These are phyloP conservation scores for Pichia deserticola DNA, from an alignment of 805 yeast genomes.

Conservation along the genomic window DNA sequence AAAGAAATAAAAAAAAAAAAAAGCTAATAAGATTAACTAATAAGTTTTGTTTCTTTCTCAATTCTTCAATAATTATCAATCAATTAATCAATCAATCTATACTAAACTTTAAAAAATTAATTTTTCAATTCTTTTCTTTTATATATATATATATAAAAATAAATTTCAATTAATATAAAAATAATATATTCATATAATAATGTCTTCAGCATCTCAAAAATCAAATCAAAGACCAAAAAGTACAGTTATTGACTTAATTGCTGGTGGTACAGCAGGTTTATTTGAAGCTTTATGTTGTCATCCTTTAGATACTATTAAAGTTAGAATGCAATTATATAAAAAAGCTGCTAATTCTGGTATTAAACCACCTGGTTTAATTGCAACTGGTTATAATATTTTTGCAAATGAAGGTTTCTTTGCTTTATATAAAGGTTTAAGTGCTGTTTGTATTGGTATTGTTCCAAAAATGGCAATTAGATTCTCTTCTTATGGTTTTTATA, in stretches of 20 bases:
- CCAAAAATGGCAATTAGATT: conserved; percentile 98
- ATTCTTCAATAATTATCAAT: no score
- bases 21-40: no score
- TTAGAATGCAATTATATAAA: conserved; percentile 88
- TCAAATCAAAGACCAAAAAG: conserved; percentile 23
- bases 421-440: conserved; percentile 91
- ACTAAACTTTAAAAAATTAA: no score
- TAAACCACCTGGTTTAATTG: conserved; percentile 79
- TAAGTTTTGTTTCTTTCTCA: no score
- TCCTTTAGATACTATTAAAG: conserved; percentile 96
- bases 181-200: not conserved
- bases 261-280: conserved; percentile 96
- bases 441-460: conserved; percentile 93
- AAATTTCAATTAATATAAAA: not conserved
- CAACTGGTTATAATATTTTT: conserved; percentile 73
- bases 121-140: no score
- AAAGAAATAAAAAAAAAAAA: no score
- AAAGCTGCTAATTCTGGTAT: conserved; percentile 41
- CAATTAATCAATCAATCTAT: no score
- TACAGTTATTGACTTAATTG: conserved; percentile 60
- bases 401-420: conserved; percentile 78
- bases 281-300: conserved; percentile 98
- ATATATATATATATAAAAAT: no score
- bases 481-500: conserved; percentile 86
- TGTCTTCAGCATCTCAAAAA: conserved; percentile 15